A percentile compares a stretch with the other conserved stretches of the same genome.
phyloP scores from a whole-genome alignment of 257 asterid genomes.

The Linaria vulgaris region DNA sequence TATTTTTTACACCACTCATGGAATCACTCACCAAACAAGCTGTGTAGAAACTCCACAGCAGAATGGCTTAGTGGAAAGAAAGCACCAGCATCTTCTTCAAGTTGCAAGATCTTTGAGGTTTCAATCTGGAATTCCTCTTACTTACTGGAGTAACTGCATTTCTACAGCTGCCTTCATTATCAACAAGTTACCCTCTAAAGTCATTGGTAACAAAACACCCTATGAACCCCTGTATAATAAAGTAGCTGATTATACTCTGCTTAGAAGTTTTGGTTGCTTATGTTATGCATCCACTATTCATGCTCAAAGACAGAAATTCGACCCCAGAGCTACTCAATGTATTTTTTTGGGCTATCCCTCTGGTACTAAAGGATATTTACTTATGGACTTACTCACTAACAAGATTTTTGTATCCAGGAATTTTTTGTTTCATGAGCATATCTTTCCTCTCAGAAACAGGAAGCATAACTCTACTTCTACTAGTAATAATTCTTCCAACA shows the following conservation, averaged over 20 bases:
- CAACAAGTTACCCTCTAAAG: too few relatives aligned
- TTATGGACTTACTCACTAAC: neutral
- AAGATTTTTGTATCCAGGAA: neutral
- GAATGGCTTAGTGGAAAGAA: neutral
- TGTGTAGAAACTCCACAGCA: neutral
- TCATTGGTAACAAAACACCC: too few relatives aligned
- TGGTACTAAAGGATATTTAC: neutral
- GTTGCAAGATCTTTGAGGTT: neutral
- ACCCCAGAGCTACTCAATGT: neutral
- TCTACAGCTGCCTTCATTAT: neutral
- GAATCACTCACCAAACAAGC: neutral
- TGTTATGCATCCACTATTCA: neutral
- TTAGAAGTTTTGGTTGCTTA: neutral
- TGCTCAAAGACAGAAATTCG: neutral
- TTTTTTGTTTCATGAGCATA: neutral
- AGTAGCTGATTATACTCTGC: neutral
- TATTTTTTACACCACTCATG: neutral
- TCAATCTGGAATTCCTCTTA: neutral
- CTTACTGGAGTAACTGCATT: neutral
- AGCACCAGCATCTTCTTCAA: neutral
- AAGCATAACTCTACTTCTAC: too few relatives aligned
- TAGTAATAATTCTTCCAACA: too few relatives aligned
- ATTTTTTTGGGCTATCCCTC: neutral
- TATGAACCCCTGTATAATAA: neutral
- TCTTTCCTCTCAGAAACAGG: neutral